Conservation (phyloP, 2,329 filamentous ascomycete species). For the Chrysosphaeria jannelii region DNA sequence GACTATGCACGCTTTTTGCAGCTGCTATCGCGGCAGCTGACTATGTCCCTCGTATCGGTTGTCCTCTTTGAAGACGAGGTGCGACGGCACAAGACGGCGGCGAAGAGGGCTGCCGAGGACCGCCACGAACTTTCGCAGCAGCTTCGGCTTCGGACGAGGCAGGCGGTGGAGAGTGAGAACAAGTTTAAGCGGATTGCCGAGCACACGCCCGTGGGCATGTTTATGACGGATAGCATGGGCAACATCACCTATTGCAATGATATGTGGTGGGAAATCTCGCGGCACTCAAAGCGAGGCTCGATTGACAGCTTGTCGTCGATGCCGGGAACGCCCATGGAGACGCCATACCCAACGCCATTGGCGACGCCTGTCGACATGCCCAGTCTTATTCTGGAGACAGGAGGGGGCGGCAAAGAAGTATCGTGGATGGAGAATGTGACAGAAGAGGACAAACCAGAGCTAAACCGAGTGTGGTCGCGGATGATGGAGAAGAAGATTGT, state of each 20-base stretch:
- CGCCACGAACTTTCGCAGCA: conserved; percentile 51
- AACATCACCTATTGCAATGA: conserved; percentile 57
- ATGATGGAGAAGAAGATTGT: conserved; percentile 29
- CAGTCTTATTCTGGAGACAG: no score
- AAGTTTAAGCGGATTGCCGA: conserved; percentile 65
- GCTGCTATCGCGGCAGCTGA: conserved; percentile 42
- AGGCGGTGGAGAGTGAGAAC: conserved; percentile 37
- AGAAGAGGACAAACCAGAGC: conserved; percentile 27
- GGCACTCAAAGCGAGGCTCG: conserved; percentile 16
- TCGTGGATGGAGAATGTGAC: conserved; percentile 45
- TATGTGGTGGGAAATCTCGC: conserved; percentile 43
- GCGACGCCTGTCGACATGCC: no score
- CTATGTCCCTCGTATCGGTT: conserved; percentile 53
- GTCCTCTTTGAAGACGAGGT: conserved; percentile 67
- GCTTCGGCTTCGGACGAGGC: conserved; percentile 30
- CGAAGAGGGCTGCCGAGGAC: conserved; percentile 43
- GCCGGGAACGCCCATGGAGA: not conserved
- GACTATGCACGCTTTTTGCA: conserved; percentile 56
- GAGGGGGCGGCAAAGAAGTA: conserved; percentile 1
- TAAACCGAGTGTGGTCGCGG: conserved; percentile 29
- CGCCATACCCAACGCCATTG: no score
- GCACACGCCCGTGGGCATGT: conserved; percentile 58
- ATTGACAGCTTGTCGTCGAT: conserved; percentile 7
- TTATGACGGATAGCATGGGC: conserved; percentile 45
- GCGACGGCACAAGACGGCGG: conserved; percentile 39